These are phyloP conservation scores for Rhododendron ovatum DNA, from an alignment of 148 eudicot genomes.

Conservation along the genomic window DNA sequence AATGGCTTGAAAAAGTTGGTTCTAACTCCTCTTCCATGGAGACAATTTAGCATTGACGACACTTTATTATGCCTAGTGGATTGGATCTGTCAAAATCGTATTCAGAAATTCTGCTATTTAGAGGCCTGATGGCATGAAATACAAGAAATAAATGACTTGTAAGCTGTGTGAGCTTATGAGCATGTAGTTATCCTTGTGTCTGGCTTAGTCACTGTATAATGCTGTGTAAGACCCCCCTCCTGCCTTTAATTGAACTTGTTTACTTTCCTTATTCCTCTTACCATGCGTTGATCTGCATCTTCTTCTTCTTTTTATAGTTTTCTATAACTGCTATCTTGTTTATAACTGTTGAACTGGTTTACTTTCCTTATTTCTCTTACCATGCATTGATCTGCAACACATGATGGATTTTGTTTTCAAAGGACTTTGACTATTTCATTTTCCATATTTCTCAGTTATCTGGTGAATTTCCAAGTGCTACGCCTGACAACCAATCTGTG, in stretches of 20 bases:
- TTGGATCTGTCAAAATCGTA: neutral
- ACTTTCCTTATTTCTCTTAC: neutral
- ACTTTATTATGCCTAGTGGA: neutral
- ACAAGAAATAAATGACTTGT: neutral
- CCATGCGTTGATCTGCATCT: too few species aligned
- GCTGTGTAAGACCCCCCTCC: neutral
- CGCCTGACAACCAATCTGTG: constrained; percentile 77
- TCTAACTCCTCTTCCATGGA: neutral
- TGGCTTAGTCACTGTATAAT: neutral
- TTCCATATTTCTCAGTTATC: constrained; percentile 52
- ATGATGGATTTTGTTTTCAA: neutral
- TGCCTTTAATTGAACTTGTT: neutral
- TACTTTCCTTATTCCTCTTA: neutral
- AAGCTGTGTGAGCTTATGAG: neutral
- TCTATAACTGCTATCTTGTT: neutral
- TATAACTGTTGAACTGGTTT: neutral
- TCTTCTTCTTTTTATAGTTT: neutral
- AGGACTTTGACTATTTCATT: constrained; percentile 5
- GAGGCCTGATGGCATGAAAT: neutral
- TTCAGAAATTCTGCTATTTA: neutral
- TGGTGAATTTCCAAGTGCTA: constrained; percentile 83
- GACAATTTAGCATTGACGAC: neutral
- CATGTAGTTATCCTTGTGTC: neutral
- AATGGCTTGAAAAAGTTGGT: neutral
- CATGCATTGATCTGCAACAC: constrained; percentile 1